phyloP scores from a whole-genome alignment of 768 basidiomycete genomes.

The Tremella fuciformis region DNA sequence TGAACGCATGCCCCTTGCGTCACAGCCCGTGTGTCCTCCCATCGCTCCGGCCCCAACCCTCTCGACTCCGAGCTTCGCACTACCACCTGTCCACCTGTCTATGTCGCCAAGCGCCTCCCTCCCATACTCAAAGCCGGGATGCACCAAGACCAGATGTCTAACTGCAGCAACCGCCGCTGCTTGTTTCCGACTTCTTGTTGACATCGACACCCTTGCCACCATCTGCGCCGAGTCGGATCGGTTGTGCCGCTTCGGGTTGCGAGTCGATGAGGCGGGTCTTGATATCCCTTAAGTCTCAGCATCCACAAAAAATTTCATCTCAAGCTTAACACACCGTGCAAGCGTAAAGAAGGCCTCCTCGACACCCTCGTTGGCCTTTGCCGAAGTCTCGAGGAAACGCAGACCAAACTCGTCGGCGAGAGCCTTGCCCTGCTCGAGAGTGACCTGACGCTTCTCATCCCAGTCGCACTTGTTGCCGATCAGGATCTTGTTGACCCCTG shows the following conservation, averaged over 20 bases:
- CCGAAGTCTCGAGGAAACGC: constrained; percentile 95
- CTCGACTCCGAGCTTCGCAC: background rate
- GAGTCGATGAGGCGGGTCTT: constrained; percentile 96
- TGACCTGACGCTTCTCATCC: constrained; percentile 90
- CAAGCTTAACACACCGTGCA: constrained; percentile 67
- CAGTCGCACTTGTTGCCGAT: constrained; percentile 99
- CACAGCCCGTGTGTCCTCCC: too few species aligned
- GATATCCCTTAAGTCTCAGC: constrained; percentile 65
- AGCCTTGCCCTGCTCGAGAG: constrained; percentile 85
- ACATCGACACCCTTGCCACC: constrained; percentile 37
- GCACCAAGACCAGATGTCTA: background rate
- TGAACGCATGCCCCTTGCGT: too few species aligned
- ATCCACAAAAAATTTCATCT: background rate
- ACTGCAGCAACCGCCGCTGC: constrained; percentile 35
- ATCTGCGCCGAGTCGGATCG: constrained; percentile 35
- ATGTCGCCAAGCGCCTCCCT: background rate
- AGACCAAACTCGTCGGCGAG: constrained; percentile 92
- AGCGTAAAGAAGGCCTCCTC: constrained; percentile 98
- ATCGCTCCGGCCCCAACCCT: background rate
- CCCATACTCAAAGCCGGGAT: too few species aligned
- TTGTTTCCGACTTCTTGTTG: constrained; percentile 30
- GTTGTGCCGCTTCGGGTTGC: constrained; percentile 45
- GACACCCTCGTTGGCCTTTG: constrained; percentile 94
- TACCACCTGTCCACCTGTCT: background rate
- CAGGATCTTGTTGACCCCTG: constrained; percentile 98